Percentiles rank a stretch among this genome's conserved stretches.
phyloP scores from a whole-genome alignment of 306 rosid species.

The Malus asiatica region DNA sequence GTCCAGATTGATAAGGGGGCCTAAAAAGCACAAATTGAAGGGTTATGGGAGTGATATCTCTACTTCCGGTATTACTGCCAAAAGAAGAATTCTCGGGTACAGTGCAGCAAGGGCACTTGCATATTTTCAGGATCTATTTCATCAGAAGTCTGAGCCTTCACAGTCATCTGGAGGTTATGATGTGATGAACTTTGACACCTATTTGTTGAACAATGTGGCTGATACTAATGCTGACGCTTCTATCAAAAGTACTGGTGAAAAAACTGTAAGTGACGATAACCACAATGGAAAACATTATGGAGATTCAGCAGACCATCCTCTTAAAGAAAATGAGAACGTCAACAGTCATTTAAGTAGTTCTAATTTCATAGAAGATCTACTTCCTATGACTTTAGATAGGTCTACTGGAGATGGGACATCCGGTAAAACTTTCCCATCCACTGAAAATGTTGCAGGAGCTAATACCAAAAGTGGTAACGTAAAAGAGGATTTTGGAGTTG shows the following conservation, averaged over 20 bases:
- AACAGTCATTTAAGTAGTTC: conserved; percentile 21
- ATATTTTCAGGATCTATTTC: conserved; percentile 47
- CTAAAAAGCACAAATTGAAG: conserved; percentile 41
- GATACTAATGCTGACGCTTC: conserved; percentile 31
- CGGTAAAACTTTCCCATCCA: conserved; percentile 13
- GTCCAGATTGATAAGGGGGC: conserved; percentile 51
- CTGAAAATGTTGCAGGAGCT: conserved; percentile 21
- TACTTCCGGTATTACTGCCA: conserved; percentile 37
- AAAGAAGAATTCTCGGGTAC: conserved; percentile 58
- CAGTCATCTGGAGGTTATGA: conserved; percentile 22
- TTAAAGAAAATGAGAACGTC: conserved; percentile 16
- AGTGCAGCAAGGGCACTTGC: conserved; percentile 62
- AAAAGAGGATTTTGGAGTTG: conserved; percentile 27
- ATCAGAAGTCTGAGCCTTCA: conserved; percentile 36
- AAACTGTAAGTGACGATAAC: conserved; percentile 13
- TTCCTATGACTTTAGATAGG: conserved; percentile 5
- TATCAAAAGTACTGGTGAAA: conserved; percentile 7
- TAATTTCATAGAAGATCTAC: conserved; percentile 16
- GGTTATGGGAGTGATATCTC: conserved; percentile 46
- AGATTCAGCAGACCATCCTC: conserved; percentile 21
- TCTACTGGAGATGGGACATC: conserved; percentile 21
- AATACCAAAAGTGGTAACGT: conserved; percentile 16
- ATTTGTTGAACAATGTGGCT: conserved; percentile 35
- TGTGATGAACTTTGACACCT: conserved; percentile 30
- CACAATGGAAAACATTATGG: conserved; percentile 15